Conservation (phyloP, 805 yeast genomes). For the Starmerella floris region DNA sequence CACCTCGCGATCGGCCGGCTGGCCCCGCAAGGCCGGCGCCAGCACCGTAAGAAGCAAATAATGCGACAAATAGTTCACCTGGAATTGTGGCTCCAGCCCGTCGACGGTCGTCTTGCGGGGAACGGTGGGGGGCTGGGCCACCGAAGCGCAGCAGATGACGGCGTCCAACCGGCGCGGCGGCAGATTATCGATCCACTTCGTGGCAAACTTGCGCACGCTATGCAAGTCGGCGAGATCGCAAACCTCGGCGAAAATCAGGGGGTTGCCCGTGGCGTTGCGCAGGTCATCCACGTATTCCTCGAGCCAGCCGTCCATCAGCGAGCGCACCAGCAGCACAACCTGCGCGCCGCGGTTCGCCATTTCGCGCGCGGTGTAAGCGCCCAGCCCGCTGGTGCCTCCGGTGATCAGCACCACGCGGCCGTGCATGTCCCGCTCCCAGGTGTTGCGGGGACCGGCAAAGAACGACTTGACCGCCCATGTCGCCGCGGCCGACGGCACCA, state of each 20-base stretch:
- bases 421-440: slow-evolving; percentile 87
- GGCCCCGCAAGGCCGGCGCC: slow-evolving; percentile 73
- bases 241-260: slow-evolving; percentile 75
- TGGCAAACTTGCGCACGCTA: slow-evolving; percentile 78
- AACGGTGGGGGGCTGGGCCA: slow-evolving; percentile 54
- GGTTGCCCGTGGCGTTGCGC: slow-evolving; percentile 54
- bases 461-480: slow-evolving; percentile 49
- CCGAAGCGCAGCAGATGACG: slow-evolving; percentile 76
- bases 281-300: slow-evolving; percentile 68
- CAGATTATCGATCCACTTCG: slow-evolving; percentile 80
- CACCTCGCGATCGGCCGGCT: slow-evolving; percentile 91
- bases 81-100: slow-evolving; percentile 78
- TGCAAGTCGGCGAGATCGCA: slow-evolving; percentile 66
- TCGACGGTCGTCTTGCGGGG: slow-evolving; percentile 56
- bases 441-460: slow-evolving; percentile 66
- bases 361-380: slow-evolving; percentile 60
- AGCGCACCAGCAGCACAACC: slow-evolving; percentile 54
- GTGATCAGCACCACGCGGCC: slow-evolving; percentile 53
- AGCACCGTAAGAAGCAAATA: slow-evolving; percentile 67
- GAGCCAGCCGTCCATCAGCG: slow-evolving; percentile 56
- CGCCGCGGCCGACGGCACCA: slow-evolving; percentile 40
- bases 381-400: slow-evolving; percentile 93
- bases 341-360: slow-evolving; percentile 80
- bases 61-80: slow-evolving; percentile 68
- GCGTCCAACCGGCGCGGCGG: slow-evolving; percentile 91